Percentiles rank a stretch among this genome's conserved stretches.
Conservation (phyloP, 768 basidiomycete species). For the Tylopilus subfusipes region DNA sequence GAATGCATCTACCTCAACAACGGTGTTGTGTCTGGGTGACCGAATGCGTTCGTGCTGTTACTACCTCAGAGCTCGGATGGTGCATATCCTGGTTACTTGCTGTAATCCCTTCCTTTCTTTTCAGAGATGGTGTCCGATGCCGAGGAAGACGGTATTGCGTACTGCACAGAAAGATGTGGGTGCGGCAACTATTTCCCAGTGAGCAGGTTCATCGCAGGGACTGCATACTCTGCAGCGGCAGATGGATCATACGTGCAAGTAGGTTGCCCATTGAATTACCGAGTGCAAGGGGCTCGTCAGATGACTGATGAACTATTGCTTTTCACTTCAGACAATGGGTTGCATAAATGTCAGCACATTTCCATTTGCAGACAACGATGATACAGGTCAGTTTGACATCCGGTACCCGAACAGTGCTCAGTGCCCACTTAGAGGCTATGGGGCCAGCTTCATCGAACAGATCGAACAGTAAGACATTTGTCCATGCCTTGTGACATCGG, state of each 20-base stretch:
- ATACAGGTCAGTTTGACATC: constrained; percentile 49
- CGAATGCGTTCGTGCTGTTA: constrained; percentile 34
- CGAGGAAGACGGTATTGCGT: constrained; percentile 36
- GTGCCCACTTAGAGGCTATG: constrained; percentile 48
- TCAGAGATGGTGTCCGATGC: constrained; percentile 39
- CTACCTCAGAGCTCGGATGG: constrained; percentile 33
- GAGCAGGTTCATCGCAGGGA: constrained; percentile 38
- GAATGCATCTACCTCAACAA: constrained; percentile 29
- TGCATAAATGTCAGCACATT: constrained; percentile 32
- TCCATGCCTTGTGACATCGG: neutral
- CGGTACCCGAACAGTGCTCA: constrained; percentile 53
- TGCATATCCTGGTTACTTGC: constrained; percentile 9
- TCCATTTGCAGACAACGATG: constrained; percentile 35
- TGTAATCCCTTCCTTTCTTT: neutral
- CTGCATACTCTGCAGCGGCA: constrained; percentile 29
- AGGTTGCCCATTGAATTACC: neutral
- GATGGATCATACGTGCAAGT: constrained; percentile 42
- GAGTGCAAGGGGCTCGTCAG: neutral
- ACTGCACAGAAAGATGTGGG: constrained; percentile 31
- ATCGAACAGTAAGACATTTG: constrained; percentile 41
- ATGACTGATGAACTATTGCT: neutral
- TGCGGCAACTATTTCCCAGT: constrained; percentile 32
- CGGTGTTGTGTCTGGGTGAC: constrained; percentile 32
- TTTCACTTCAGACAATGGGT: constrained; percentile 38
- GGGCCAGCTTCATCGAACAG: constrained; percentile 51